These are phyloP conservation scores for Daldinia childiae DNA, from an alignment of 495 filamentous ascomycete species.

Conservation along the genomic window DNA sequence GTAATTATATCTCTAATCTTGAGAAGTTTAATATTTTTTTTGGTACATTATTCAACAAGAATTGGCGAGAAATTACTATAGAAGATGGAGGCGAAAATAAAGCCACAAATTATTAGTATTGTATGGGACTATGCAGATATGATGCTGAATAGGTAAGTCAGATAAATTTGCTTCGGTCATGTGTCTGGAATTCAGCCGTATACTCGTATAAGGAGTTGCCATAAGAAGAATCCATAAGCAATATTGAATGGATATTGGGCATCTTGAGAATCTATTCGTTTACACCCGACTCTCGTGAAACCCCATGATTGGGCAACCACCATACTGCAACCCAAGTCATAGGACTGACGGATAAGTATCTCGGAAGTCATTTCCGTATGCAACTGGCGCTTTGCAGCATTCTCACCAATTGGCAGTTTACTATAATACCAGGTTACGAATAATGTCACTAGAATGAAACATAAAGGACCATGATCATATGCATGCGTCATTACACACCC, in stretches of 20 bases:
- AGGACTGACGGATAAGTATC: background rate
- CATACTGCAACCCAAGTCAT: background rate
- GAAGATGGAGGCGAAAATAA: background rate
- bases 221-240: background rate
- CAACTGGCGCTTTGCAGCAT: background rate
- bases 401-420: background rate
- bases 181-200: background rate
- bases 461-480: background rate
- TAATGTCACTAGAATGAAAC: background rate
- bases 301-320: background rate
- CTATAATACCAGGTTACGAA: background rate
- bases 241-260: background rate
- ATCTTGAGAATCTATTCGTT: background rate
- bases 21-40: too few species aligned
- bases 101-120: background rate
- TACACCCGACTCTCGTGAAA: background rate
- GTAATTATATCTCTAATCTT: too few species aligned
- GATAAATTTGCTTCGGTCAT: background rate
- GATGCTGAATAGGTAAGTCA: background rate
- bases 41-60: background rate
- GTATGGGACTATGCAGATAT: background rate
- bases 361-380: constrained; percentile 1
- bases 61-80: background rate
- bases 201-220: background rate
- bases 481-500: background rate